A percentile compares a stretch with the other conserved stretches of the same genome.
Evolutionary conservation across 371 early-diverging fungal species (phyloP).

Genomic region (Zychaea mexicana): DNA sequence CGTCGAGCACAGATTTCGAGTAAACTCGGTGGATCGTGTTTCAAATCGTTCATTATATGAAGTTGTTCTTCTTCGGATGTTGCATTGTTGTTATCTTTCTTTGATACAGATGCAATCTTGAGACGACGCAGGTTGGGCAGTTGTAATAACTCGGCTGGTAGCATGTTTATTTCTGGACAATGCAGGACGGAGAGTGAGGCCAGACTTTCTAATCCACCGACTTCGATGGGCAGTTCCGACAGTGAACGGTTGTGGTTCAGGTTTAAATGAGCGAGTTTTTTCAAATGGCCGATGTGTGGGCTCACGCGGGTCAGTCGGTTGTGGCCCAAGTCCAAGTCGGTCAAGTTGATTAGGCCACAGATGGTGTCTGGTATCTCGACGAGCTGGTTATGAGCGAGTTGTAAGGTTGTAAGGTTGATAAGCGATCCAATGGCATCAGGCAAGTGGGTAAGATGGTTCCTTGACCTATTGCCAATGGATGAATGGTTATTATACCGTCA

Average conservation of each 20-base stretch:
- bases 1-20: constrained; percentile 77
- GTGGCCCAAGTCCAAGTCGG: constrained; percentile 64
- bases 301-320: constrained; percentile 72
- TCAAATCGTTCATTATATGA: constrained; percentile 22
- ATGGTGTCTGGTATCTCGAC: constrained; percentile 67
- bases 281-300: constrained; percentile 58
- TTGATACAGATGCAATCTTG: constrained; percentile 33
- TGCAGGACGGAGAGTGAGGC: constrained; percentile 65
- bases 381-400: constrained; percentile 29
- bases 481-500: too few relatives aligned
- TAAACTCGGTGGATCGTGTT: constrained; percentile 54
- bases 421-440: constrained; percentile 68
- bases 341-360: constrained; percentile 64
- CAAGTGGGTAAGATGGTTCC: constrained; percentile 17
- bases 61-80: constrained; percentile 42
- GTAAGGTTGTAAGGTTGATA: constrained; percentile 51
- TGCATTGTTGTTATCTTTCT: neutral
- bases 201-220: constrained; percentile 49
- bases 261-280: constrained; percentile 40
- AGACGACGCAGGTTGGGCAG: constrained; percentile 69
- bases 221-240: constrained; percentile 55
- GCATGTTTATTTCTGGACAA: constrained; percentile 57
- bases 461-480: too few relatives aligned
- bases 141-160: constrained; percentile 77
- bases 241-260: constrained; percentile 57